Evolutionary conservation across 805 yeast species (phyloP), one percentile per base, ranked within the genome.

Genomic region (Ogataea chonburiensis): DNA sequence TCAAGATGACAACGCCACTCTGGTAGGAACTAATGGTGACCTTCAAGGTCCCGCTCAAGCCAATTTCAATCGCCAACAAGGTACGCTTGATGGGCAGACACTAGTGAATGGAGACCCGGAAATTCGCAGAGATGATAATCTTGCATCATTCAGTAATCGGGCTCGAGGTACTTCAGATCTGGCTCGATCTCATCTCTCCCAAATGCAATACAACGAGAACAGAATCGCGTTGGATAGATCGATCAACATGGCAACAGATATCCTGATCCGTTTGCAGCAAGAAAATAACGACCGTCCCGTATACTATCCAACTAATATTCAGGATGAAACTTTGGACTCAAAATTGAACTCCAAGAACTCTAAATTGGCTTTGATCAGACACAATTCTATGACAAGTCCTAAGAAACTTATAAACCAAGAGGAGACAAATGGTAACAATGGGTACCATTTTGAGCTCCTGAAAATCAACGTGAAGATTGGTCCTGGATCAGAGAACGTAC

Each of bases 181-280:
- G 7, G 52, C 43, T 1, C 36, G 42, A 29, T 67, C 81, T 1
- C 81, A 87, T 34, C 56, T 82, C 20, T 77, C 79, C 40, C 96
- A 89, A 54, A 62, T 82, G 38, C 83, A 77, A 43, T 91, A 84
- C 57, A 86, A 86, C 54, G 79, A 81, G 49, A 80, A 81, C 63
- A 73, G 83, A 37, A 64, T 77, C 0, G 71, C 81, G 1, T 64
- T 89, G 37, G 81, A 77, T 40, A 66, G 84, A 34, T 70, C 81
- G 1, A 79, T 84, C 38, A 63, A 70, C 42, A 67, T 72, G 19
- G 72, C 81, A 1, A 62, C 70, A 10, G 73, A 70, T 24, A 52
- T 81, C 17, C 53, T 84, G 31, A 52, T 59, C 14, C 76, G 78
- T 14, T 58, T 84, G 12, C 66, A 70, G 14, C 48, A 42, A 2